Conservation (phyloP, 2,329 filamentous ascomycete species). For the Phaeoacremonium minimum region DNA sequence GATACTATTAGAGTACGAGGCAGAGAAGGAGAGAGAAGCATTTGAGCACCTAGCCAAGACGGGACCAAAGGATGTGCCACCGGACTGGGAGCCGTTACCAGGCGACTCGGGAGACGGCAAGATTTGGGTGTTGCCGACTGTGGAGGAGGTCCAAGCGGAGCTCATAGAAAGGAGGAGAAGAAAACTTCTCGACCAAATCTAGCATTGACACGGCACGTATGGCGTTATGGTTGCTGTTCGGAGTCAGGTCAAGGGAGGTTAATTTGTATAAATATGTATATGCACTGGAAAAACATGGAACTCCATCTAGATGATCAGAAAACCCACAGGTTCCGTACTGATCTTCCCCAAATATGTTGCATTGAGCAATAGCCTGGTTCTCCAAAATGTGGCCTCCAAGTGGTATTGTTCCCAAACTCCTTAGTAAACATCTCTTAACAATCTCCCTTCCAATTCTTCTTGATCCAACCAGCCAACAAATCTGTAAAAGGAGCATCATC, state of each 20-base stretch:
- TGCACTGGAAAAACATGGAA: too few species aligned
- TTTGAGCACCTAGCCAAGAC: constrained; percentile 61
- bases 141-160: constrained; percentile 93
- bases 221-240: constrained; percentile 1
- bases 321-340: too few species aligned
- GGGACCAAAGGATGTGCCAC: constrained; percentile 42
- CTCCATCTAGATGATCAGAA: too few species aligned
- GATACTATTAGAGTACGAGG: constrained; percentile 74
- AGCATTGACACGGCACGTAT: constrained; percentile 6
- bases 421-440: constrained; percentile 25
- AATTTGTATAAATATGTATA: too few species aligned
- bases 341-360: too few species aligned
- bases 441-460: constrained; percentile 49
- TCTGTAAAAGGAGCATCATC: constrained; percentile 51
- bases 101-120: constrained; percentile 82
- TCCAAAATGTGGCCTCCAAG: too few species aligned
- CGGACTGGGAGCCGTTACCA: constrained; percentile 79
- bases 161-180: constrained; percentile 80
- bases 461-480: constrained; percentile 53
- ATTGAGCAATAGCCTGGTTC: too few species aligned
- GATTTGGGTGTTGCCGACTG: constrained; percentile 76
- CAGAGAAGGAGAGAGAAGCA: constrained; percentile 77
- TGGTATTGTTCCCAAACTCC: too few species aligned
- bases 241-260: not conserved
- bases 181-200: constrained; percentile 79